phyloP scores from a whole-genome alignment of 148 eudicot genomes.

The Chenopodium quinoa region DNA sequence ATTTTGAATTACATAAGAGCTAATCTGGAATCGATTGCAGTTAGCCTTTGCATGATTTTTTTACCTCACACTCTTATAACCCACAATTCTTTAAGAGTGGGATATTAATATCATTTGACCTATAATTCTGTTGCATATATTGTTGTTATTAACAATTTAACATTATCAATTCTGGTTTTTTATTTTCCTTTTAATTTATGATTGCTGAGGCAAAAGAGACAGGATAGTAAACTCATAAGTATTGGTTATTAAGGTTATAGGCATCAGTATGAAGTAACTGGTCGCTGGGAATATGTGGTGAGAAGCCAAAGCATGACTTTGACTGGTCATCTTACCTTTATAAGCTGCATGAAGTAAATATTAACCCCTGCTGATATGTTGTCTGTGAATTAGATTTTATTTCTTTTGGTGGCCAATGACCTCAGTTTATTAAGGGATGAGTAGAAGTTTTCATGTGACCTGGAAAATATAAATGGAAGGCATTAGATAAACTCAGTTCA shows the following conservation, averaged over 20 bases:
- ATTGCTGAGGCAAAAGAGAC: too few species aligned
- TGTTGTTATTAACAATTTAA: not conserved
- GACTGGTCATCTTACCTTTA: not conserved
- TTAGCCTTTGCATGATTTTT: not conserved
- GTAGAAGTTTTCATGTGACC: not conserved
- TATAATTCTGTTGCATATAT: not conserved
- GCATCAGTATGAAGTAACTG: not conserved
- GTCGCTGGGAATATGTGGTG: not conserved
- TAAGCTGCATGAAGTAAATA: not conserved
- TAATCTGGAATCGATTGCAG: not conserved
- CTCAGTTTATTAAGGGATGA: not conserved
- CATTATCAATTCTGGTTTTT: not conserved
- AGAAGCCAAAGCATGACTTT: not conserved
- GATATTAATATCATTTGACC: not conserved
- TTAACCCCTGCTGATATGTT: not conserved
- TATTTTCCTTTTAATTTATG: too few species aligned
- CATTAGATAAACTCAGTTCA: not conserved
- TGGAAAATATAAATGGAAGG: not conserved
- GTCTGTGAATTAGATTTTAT: not conserved
- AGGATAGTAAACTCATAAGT: not conserved
- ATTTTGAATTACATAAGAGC: not conserved
- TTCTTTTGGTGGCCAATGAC: not conserved
- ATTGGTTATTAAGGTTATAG: not conserved
- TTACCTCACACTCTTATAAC: not conserved
- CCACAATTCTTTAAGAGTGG: not conserved